Percentiles rank a stretch among this genome's conserved stretches.
Conservation (phyloP, 2,329 filamentous ascomycete genomes). For the Pyrenochaeta sp. region DNA sequence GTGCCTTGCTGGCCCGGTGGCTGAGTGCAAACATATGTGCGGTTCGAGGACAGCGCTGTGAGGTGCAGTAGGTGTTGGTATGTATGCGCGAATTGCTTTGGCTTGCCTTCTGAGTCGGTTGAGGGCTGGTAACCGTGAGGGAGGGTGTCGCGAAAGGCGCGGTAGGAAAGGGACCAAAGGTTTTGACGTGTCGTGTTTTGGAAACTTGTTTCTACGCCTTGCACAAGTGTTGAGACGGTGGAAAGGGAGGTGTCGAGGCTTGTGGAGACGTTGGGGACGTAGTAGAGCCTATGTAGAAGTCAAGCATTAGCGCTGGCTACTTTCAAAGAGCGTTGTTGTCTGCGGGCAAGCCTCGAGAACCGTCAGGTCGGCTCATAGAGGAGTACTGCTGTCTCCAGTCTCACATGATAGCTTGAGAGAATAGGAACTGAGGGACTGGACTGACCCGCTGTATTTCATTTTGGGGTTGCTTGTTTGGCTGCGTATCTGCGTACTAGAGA, state of each 20-base stretch:
- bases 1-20: conserved; percentile 12
- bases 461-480: neutral
- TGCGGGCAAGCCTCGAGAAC: neutral
- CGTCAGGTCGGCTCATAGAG: neutral
- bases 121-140: conserved; percentile 24
- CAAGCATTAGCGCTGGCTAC: neutral
- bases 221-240: conserved; percentile 30
- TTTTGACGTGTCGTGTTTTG: conserved; percentile 26
- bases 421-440: neutral
- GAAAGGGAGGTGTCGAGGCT: conserved; percentile 32
- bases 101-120: conserved; percentile 19
- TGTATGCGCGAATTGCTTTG: conserved; percentile 26
- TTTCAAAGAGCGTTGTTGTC: neutral
- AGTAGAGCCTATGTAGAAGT: conserved; percentile 36
- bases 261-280: conserved; percentile 38
- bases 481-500: no score
- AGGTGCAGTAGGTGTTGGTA: conserved; percentile 43
- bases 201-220: conserved; percentile 38
- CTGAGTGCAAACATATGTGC: conserved; percentile 38
- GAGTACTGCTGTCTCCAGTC: neutral
- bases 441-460: conserved; percentile 31
- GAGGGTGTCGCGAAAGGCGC: conserved; percentile 41
- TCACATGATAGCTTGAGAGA: neutral
- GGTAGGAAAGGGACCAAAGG: conserved; percentile 43
- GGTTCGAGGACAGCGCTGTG: conserved; percentile 26